These are phyloP conservation scores for Linnemannia zychae DNA, from an alignment of 192 early-diverging fungal genomes.

Conservation along the genomic window DNA sequence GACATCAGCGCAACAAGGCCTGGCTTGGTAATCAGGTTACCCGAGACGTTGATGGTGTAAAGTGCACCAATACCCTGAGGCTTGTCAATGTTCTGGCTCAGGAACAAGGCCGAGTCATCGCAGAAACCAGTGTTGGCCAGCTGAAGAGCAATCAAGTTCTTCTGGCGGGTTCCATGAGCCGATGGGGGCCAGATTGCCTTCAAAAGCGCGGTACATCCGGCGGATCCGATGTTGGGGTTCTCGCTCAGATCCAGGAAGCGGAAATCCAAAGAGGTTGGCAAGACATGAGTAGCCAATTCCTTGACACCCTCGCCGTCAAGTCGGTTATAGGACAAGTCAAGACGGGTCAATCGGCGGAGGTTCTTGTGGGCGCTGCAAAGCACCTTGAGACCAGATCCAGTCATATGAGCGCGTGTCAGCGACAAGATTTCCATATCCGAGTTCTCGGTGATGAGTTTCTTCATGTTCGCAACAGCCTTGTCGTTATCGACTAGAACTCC, in stretches of 20 bases:
- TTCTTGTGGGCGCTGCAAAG: conserved; percentile 38
- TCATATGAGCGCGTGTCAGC: conserved; percentile 29
- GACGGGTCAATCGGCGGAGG: conserved; percentile 27
- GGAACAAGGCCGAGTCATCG: conserved; percentile 29
- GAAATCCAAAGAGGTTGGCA: conserved; percentile 38
- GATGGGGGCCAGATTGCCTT: conserved; percentile 44
- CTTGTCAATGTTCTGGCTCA: conserved; percentile 21
- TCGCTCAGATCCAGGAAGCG: conserved; percentile 38
- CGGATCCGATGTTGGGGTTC: conserved; percentile 36
- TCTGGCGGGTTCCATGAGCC: conserved; percentile 18
- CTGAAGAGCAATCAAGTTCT: conserved; percentile 20
- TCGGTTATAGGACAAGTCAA: conserved; percentile 44
- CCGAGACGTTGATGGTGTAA: conserved; percentile 25
- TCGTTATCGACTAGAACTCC: conserved; percentile 52
- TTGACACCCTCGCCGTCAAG: conserved; percentile 45
- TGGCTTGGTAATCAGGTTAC: conserved; percentile 39
- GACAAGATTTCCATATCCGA: conserved; percentile 41
- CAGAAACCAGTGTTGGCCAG: conserved; percentile 47
- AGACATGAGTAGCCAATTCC: conserved; percentile 25
- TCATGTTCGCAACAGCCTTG: conserved; percentile 51
- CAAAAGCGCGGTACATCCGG: conserved; percentile 30
- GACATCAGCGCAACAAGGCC: conserved; percentile 34
- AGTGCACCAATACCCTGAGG: conserved; percentile 23
- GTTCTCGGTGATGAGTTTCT: conserved; percentile 45
- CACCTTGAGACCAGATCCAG: conserved; percentile 42